phyloP scores from a whole-genome alignment of 192 early-diverging fungal species.

The Entomortierella lignicola region DNA sequence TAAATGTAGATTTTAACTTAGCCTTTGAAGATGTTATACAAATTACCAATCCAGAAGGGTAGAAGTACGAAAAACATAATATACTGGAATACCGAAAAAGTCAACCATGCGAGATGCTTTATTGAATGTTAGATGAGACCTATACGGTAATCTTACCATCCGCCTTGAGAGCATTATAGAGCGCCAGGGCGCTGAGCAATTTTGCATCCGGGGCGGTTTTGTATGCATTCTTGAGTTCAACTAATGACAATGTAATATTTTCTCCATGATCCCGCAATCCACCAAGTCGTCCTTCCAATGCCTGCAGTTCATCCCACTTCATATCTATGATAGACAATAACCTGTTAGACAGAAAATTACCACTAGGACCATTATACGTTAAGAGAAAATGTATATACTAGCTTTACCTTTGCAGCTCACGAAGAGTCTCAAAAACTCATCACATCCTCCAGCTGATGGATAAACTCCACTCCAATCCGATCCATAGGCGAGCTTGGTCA shows the following conservation, averaged over 20 bases:
- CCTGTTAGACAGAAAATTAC: not conserved
- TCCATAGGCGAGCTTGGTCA: constrained; percentile 69
- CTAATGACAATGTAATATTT: constrained; percentile 75
- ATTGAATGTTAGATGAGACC: not conserved
- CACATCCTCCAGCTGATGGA: constrained; percentile 83
- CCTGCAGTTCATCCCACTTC: constrained; percentile 60
- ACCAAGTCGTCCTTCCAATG: constrained; percentile 70
- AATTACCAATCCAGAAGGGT: not conserved
- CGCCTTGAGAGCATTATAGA: constrained; percentile 64
- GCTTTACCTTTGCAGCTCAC: constrained; percentile 65
- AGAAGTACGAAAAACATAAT: not conserved
- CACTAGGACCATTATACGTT: too few species aligned
- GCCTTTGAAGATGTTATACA: not conserved
- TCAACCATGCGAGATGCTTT: too few species aligned
- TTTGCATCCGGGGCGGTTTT: constrained; percentile 77
- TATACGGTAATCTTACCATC: constrained; percentile 40
- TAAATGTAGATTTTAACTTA: not conserved
- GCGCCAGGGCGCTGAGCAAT: constrained; percentile 69
- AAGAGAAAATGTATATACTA: not conserved
- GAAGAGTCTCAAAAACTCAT: constrained; percentile 82
- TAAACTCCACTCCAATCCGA: constrained; percentile 65
- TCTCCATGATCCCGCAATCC: constrained; percentile 84
- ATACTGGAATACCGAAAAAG: too few species aligned
- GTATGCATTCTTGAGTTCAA: constrained; percentile 74
- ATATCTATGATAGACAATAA: constrained; percentile 36